phyloP scores from a whole-genome alignment of 768 basidiomycete genomes.

The Hypholoma sublateritium region DNA sequence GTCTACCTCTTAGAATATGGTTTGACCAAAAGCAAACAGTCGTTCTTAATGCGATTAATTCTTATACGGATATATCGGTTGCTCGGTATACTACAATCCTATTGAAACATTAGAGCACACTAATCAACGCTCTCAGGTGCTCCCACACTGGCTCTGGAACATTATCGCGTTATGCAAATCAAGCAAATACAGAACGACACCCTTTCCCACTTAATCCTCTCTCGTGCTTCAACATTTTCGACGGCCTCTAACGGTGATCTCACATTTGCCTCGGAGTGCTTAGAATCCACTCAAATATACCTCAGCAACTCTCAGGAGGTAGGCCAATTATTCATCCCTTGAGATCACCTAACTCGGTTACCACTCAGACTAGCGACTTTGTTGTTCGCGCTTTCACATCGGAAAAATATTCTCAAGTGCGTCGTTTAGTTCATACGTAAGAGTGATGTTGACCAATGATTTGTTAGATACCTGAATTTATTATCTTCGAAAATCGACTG shows the following conservation, averaged over 20 bases:
- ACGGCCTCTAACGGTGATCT: conserved; percentile 74
- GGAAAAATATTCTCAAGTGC: conserved; percentile 84
- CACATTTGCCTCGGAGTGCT: conserved; percentile 70
- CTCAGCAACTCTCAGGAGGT: conserved; percentile 77
- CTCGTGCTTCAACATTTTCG: conserved; percentile 78
- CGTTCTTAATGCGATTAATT: conserved; percentile 75
- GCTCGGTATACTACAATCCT: conserved; percentile 48
- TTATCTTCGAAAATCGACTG: conserved; percentile 74
- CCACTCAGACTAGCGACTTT: conserved; percentile 69
- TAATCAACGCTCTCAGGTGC: conserved; percentile 50
- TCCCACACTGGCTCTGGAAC: conserved; percentile 69
- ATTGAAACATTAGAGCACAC: not conserved
- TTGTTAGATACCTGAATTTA: conserved; percentile 78
- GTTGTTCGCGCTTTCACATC: conserved; percentile 73
- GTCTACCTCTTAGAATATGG: conserved; percentile 71
- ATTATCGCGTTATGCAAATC: conserved; percentile 74
- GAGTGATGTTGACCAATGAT: not conserved
- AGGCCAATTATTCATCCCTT: not conserved
- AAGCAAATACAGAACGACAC: conserved; percentile 92
- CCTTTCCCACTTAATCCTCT: conserved; percentile 78
- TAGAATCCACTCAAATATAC: conserved; percentile 82
- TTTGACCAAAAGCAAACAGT: conserved; percentile 69
- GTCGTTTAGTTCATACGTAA: not conserved
- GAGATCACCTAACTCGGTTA: conserved; percentile 3
- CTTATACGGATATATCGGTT: conserved; percentile 82